These are phyloP conservation scores for Solanum arcanum DNA, from an alignment of 257 asterid genomes.

Conservation along the genomic window DNA sequence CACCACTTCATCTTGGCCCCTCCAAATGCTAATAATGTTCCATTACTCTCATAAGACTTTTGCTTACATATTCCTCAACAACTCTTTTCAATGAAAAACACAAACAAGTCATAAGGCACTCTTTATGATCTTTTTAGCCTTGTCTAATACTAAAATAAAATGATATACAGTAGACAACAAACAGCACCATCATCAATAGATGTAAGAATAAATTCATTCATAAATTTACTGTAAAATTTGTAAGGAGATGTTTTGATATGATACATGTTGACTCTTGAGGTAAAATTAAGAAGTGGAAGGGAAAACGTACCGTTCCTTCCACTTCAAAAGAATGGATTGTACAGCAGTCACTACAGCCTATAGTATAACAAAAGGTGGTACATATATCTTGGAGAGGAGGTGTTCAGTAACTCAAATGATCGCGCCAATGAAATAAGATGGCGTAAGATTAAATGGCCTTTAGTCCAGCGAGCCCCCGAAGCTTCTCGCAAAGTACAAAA, in stretches of 20 bases:
- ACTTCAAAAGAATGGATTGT: background rate
- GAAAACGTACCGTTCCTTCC: background rate
- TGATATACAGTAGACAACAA: background rate
- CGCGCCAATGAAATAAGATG: background rate
- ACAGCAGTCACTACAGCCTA: background rate
- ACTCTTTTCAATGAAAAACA: background rate
- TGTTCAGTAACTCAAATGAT: background rate
- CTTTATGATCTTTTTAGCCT: background rate
- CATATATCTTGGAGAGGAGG: background rate
- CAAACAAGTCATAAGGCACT: background rate
- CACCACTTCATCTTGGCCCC: background rate
- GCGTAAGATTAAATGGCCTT: slow-evolving; percentile 44
- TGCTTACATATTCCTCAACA: background rate
- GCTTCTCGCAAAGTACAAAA: slow-evolving; percentile 80
- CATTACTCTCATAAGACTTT: background rate
- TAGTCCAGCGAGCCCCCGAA: slow-evolving; percentile 67
- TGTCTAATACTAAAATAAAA: background rate
- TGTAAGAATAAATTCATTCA: background rate
- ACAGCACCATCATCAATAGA: background rate
- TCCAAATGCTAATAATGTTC: background rate
- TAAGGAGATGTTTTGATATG: background rate
- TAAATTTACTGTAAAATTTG: background rate
- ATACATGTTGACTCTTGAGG: background rate
- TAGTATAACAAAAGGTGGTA: background rate
- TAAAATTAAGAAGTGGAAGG: background rate